Conservation (phyloP, 352 stramenopile species). For the Phytophthora pisi region DNA sequence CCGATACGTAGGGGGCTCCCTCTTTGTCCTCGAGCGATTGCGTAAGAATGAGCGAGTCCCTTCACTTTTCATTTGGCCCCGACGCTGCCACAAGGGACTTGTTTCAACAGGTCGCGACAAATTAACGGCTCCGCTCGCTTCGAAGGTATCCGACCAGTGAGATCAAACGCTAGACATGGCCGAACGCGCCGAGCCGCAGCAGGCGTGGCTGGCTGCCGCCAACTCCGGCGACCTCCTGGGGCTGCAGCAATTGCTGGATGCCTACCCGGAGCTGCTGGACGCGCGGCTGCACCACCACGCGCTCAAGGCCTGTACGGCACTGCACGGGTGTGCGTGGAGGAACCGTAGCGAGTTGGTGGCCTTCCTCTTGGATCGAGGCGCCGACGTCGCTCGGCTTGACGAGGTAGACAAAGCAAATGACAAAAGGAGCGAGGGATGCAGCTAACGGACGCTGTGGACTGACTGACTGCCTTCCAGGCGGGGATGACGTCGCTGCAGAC, state of each 20-base stretch:
- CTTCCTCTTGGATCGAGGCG: not conserved
- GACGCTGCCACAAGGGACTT: too few relatives aligned
- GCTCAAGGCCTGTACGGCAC: not conserved
- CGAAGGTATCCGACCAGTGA: too few relatives aligned
- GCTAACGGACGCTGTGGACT: not conserved
- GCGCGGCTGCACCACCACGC: not conserved
- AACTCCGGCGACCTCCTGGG: not conserved
- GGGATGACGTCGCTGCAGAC: conserved; percentile 2
- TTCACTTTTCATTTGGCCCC: too few relatives aligned
- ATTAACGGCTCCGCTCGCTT: too few relatives aligned
- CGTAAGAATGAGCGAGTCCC: too few relatives aligned
- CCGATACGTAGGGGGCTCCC: too few relatives aligned
- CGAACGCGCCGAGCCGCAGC: not conserved
- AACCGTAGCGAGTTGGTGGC: not conserved
- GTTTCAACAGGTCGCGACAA: too few relatives aligned
- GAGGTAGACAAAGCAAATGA: not conserved
- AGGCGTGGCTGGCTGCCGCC: not conserved
- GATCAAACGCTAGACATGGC: too few relatives aligned
- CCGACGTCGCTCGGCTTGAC: not conserved
- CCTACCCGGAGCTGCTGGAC: not conserved
- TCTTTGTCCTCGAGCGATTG: too few relatives aligned
- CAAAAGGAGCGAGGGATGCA: not conserved
- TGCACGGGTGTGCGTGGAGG: not conserved
- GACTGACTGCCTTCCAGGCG: not conserved
- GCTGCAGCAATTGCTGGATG: not conserved